Conservation (phyloP, 306 rosid genomes). For the Pterocarpus santalinus region DNA sequence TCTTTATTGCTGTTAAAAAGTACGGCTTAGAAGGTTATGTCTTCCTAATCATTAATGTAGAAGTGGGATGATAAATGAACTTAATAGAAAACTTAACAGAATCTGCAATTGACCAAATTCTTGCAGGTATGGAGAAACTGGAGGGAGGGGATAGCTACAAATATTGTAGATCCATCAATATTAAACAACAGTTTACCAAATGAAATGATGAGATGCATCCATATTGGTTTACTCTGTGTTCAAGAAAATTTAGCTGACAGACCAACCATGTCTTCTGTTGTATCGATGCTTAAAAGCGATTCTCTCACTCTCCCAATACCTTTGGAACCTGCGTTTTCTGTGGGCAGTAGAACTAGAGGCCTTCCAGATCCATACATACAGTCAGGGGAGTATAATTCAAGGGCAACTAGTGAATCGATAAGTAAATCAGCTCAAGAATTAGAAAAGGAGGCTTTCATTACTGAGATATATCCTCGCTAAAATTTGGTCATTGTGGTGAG, state of each 20-base stretch:
- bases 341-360: neutral
- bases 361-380: neutral
- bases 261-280: constrained; percentile 51
- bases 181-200: neutral
- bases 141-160: constrained; percentile 50
- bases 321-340: constrained; percentile 43
- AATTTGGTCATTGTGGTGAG: neutral
- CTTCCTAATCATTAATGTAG: neutral
- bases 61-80: neutral
- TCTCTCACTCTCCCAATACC: constrained; percentile 35
- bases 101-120: neutral
- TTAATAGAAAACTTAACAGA: no score
- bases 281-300: constrained; percentile 44
- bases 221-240: constrained; percentile 65
- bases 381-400: neutral
- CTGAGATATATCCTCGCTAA: constrained; percentile 41
- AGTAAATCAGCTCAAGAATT: neutral
- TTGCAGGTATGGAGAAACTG: constrained; percentile 68
- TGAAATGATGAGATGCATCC: constrained; percentile 64
- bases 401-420: neutral
- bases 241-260: constrained; percentile 54
- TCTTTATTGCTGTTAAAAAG: neutral
- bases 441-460: constrained; percentile 24
- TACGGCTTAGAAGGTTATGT: neutral
- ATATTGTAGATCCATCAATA: constrained; percentile 53